Evolutionary conservation across 306 rosid species (phyloP).

Genomic region (Crataegus laevigata): DNA sequence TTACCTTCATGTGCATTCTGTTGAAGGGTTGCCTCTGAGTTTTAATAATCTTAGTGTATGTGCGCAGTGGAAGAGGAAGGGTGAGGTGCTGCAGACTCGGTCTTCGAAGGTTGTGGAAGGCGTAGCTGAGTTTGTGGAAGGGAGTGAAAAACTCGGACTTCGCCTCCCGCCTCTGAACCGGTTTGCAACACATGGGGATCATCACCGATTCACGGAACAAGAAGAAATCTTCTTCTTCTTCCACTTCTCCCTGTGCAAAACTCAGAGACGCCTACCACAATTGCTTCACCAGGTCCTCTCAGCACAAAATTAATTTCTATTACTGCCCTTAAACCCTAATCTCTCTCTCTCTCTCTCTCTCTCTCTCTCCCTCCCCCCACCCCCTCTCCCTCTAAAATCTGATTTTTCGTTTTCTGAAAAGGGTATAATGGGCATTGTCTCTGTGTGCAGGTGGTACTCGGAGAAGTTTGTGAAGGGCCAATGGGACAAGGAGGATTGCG

Average conservation of each 20-base stretch:
- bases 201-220: conserved; percentile 14
- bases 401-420: background rate
- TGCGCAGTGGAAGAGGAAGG: conserved; percentile 65
- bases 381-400: background rate
- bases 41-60: conserved; percentile 36
- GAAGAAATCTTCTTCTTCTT: conserved; percentile 36
- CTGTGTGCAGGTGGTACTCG: conserved; percentile 56
- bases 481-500: conserved; percentile 68
- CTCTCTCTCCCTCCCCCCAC: conserved; percentile 30
- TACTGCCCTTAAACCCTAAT: background rate
- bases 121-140: conserved; percentile 33
- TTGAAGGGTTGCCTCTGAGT: conserved; percentile 50
- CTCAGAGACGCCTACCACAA: conserved; percentile 75
- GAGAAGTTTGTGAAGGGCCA: conserved; percentile 74
- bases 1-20: conserved; percentile 55
- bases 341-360: conserved; percentile 3
- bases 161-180: background rate
- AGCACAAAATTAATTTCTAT: too few relatives aligned
- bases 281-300: conserved; percentile 70
- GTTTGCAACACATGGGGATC: conserved; percentile 13
- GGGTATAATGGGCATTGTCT: background rate
- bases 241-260: conserved; percentile 62
- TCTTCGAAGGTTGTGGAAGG: conserved; percentile 44
- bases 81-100: conserved; percentile 35
- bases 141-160: background rate